Evolutionary conservation across 805 yeast genomes (phyloP), one percentile per base, ranked within the genome.

Genomic region (Teunomyces pallodes): DNA sequence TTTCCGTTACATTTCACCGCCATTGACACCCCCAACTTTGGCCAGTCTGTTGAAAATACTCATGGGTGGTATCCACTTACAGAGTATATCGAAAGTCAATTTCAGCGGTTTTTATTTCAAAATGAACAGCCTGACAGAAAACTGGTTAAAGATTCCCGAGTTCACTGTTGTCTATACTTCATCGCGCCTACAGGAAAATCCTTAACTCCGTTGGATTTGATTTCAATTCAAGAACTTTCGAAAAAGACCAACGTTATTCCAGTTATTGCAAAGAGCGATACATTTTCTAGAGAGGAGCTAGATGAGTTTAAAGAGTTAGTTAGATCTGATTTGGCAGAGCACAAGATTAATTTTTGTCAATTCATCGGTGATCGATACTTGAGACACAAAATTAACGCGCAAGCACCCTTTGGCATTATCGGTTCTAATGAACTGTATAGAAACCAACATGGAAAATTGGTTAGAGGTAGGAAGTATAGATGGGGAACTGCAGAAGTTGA

Each of bases 401-500:
- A 74, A 33, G 77, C 81, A 56, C 97, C 97, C 0, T 90, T 77
- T 62, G 74, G 89, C 2, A 71, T 90, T 2, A 81, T 91, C 51
- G 86, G 90, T 16, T 81, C 95, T 2, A 83, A 76, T 52, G 74
- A 76, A 9, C 35, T 44, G 10, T 49, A 55, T 50, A 43, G 8
- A 9, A 46, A 40, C 24, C 12, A 10, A 7, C 14, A 39, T 13
- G 49, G 51, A 2, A 31, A 75, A 29, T 51, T 66, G 3, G 87
- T 87, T 27, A 75, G 86, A 53, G 96, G 94, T 32, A 27, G 75
- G 55, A 54, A 65, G 59, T 91, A 90, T 69, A 76, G 72, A 13
- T 91, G 97, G 97, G 97, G 97, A 0, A 65, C 80, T 17, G 87
- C 88, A 10, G 96, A 90, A 60, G 86, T 88, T 36, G 96, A 87